Evolutionary conservation across 225 moss, liverwort and hornwort species (phyloP), one percentile per base, ranked within the genome.

Genomic region (Anthoceros angustus): DNA sequence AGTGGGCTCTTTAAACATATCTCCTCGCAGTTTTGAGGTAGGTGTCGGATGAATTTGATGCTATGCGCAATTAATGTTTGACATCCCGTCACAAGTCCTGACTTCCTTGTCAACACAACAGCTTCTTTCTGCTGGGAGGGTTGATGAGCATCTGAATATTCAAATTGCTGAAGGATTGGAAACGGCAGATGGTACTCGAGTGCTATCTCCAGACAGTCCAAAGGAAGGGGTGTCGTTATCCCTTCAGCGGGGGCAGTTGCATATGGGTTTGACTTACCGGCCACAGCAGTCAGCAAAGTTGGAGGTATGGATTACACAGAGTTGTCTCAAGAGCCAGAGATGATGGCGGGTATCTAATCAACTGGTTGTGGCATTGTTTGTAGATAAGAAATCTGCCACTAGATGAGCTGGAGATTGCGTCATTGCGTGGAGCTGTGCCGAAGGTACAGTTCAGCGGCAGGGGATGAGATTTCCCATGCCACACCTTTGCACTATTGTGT

Each of bases 381-480:
- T 64, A 98, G 98, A 84, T 98, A 66, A 85, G 92, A 43, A 98
- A 98, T 73, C 80, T 98, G 69, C 98, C 87, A 73, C 84, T 98
- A 71, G 98, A 98, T 82, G 98, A 98, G 80, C 74, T 98, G 69
- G 92, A 98, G 75, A 70, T 98, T 66, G 98, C 87, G 48, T 98
- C 98, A 43, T 78, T 98, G 78, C 92, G 98, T 77, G 98, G 98
- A 74, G 87, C 85, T 64, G 87, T 98, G 66, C 89, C 77, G 25
- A 98, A 92, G 89, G 98, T 92, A 79, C 4, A 4, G 32, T 32
- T 32, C 32, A 32, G 32, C 4, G 32, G 32, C 1, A 32, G 32
- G 32, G 32, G 32, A 32, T 32, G 32, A 32, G 32, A 32, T 32
- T 32, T 32, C 32, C 32, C 1, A 32, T 32, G 32, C 32, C 32